Conservation (phyloP, 129 eudicot genomes). For the Artemisia tridentata region DNA sequence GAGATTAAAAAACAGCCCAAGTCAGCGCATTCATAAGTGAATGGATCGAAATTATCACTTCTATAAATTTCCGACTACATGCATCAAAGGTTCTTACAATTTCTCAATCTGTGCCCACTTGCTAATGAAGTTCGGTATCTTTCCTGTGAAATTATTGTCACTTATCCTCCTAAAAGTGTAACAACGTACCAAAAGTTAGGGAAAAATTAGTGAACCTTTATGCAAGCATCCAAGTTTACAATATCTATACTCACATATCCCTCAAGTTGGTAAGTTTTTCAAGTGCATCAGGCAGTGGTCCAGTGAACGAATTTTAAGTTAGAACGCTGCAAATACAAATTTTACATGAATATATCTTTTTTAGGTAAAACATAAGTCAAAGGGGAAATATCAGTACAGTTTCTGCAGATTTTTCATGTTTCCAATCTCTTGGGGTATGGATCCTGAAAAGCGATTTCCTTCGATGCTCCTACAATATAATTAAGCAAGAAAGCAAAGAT, state of each 20-base stretch:
- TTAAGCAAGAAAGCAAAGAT: conserved; percentile 22
- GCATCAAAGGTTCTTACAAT: conserved; percentile 49
- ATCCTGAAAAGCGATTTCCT: conserved; percentile 72
- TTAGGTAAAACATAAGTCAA: conserved; percentile 3
- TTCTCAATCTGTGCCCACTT: conserved; percentile 65
- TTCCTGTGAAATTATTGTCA: conserved; percentile 74
- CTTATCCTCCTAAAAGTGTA: conserved; percentile 58
- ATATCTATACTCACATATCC: conserved; percentile 57
- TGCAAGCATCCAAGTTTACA: conserved; percentile 18
- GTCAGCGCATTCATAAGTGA: background rate
- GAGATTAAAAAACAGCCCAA: background rate
- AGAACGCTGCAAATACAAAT: conserved; percentile 47
- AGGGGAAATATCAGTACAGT: conserved; percentile 49
- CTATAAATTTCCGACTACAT: conserved; percentile 1
- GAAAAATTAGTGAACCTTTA: conserved; percentile 10
- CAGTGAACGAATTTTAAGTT: conserved; percentile 68
- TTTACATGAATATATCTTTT: conserved; percentile 15
- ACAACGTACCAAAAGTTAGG: conserved; percentile 16
- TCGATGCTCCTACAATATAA: conserved; percentile 70
- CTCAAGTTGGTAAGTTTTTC: conserved; percentile 60
- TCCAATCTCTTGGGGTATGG: conserved; percentile 60
- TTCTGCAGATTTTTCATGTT: conserved; percentile 52
- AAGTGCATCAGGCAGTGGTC: conserved; percentile 60
- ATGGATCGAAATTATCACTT: background rate
- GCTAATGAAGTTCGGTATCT: conserved; percentile 63